Evolutionary conservation across 441 rosid species (phyloP).

Genomic region (Croton laevigatus): DNA sequence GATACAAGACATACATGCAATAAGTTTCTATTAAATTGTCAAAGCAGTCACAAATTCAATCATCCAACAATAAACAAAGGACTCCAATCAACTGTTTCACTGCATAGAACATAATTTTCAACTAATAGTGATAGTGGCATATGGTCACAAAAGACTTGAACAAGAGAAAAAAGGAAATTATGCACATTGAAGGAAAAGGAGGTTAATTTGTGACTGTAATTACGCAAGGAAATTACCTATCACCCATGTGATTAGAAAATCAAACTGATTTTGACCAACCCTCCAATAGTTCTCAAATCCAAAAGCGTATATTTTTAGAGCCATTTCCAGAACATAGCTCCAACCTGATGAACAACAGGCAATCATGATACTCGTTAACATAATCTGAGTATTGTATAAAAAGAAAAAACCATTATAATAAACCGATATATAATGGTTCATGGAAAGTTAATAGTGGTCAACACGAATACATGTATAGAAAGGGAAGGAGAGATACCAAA

Average conservation of each 20-base stretch:
- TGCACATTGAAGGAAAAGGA: slow-evolving; percentile 5
- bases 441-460: background rate
- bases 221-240: slow-evolving; percentile 53
- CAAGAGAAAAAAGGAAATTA: background rate
- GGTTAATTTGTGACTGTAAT: background rate
- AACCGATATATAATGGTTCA: background rate
- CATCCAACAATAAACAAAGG: background rate
- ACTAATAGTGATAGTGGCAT: background rate
- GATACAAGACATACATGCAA: background rate
- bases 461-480: background rate
- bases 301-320: slow-evolving; percentile 74
- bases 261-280: slow-evolving; percentile 95
- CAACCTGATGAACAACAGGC: slow-evolving; percentile 59
- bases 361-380: slow-evolving; percentile 20
- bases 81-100: slow-evolving; percentile 1
- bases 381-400: background rate
- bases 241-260: slow-evolving; percentile 84
- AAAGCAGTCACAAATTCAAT: background rate
- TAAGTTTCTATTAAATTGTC: background rate
- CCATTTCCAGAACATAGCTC: slow-evolving; percentile 97
- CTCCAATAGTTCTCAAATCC: slow-evolving; percentile 96
- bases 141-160: background rate
- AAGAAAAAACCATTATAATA: slow-evolving; percentile 3
- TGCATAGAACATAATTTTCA: background rate
- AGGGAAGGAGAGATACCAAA: slow-evolving; percentile 48